Percentiles rank a stretch among this genome's conserved stretches.
phyloP scores from a whole-genome alignment of 2,329 filamentous ascomycete species.

The Aspergillus sp. region DNA sequence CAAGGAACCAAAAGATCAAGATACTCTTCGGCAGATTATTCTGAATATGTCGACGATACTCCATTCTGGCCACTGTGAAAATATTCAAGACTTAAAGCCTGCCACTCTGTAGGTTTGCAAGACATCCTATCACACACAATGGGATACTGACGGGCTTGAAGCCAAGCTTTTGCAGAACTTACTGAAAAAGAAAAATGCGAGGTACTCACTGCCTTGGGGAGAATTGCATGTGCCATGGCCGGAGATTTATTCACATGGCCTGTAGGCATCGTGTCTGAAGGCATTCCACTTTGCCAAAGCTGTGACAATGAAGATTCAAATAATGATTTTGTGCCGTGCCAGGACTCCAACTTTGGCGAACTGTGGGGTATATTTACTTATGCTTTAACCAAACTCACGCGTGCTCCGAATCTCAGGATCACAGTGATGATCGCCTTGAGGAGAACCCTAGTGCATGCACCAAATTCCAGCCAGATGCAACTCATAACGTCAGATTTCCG shows the following conservation, averaged over 20 bases:
- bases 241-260: conserved; percentile 34
- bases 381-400: conserved; percentile 33
- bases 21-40: conserved; percentile 26
- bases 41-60: conserved; percentile 26
- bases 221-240: conserved; percentile 49
- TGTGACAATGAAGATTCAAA: conserved; percentile 28
- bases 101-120: conserved; percentile 42
- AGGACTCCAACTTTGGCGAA: conserved; percentile 20
- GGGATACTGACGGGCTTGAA: conserved; percentile 9
- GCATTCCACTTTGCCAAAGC: conserved; percentile 24
- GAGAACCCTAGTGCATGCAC: conserved; percentile 60
- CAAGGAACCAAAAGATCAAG: conserved; percentile 24
- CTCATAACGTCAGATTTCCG: conserved; percentile 61
- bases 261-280: conserved; percentile 15
- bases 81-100: conserved; percentile 35
- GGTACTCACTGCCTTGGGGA: conserved; percentile 49
- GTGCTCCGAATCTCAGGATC: conserved; percentile 55
- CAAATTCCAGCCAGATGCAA: conserved; percentile 52
- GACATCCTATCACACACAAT: background rate
- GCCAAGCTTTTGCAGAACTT: conserved; percentile 40
- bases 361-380: conserved; percentile 38
- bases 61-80: conserved; percentile 23
- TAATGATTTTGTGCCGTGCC: conserved; percentile 7
- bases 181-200: conserved; percentile 45
- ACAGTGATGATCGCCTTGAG: conserved; percentile 64